These are phyloP conservation scores for Fragaria nilgerrensis DNA, from an alignment of 306 rosid genomes.

Conservation along the genomic window DNA sequence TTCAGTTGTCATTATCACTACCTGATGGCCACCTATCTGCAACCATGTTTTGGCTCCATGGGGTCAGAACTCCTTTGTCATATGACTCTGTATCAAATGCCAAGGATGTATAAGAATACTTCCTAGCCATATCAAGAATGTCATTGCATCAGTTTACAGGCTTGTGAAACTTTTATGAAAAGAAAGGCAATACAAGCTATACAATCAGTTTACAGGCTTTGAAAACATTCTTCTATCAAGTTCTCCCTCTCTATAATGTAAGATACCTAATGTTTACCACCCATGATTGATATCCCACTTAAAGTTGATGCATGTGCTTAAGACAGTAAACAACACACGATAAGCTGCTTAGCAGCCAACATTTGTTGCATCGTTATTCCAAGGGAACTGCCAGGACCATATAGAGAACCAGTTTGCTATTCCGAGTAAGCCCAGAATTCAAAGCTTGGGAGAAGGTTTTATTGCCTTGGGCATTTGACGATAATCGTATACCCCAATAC, in stretches of 20 bases:
- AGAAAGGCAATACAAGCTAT: background rate
- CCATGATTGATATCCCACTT: background rate
- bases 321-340: background rate
- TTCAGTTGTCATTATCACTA: background rate
- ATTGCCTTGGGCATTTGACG: conserved; percentile 20
- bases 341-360: background rate
- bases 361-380: background rate
- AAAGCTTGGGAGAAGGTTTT: conserved; percentile 56
- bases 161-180: background rate
- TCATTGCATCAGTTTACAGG: background rate
- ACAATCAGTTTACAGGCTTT: background rate
- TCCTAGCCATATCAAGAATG: background rate
- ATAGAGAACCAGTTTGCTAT: background rate
- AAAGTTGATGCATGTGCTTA: background rate
- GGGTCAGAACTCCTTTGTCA: background rate
- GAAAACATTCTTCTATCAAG: background rate
- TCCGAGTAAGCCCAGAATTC: background rate
- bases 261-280: background rate
- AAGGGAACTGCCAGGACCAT: background rate
- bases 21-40: background rate
- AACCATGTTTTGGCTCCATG: background rate
- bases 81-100: background rate
- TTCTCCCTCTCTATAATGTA: background rate
- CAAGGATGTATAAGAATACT: background rate
- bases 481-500: conserved; percentile 80